These are phyloP conservation scores for Kalanchoe fedtschenkoi DNA, from an alignment of 164 flowering plant genomes.

Conservation along the genomic window DNA sequence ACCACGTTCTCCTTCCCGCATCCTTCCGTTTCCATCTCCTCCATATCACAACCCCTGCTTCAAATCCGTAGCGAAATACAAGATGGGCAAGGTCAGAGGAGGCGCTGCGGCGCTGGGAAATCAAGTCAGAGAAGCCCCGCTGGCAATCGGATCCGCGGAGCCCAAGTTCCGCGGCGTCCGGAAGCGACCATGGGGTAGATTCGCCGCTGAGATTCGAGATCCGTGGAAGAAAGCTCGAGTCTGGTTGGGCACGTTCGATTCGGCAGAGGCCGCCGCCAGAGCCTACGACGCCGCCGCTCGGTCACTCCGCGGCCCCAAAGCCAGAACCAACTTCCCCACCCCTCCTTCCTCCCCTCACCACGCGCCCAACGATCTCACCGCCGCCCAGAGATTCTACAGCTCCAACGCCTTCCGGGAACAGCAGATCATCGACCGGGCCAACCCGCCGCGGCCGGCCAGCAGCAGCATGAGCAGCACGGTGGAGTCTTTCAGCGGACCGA, in stretches of 20 bases:
- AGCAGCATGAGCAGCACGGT: slow-evolving; percentile 76
- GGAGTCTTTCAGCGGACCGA: slow-evolving; percentile 67
- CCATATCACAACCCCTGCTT: too few relatives aligned
- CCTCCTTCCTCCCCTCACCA: slow-evolving; percentile 1
- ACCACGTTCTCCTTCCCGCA: background rate
- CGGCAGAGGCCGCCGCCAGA: slow-evolving; percentile 68
- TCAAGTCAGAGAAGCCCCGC: background rate
- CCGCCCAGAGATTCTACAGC: background rate
- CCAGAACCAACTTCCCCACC: slow-evolving; percentile 57
- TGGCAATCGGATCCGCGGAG: slow-evolving; percentile 15
- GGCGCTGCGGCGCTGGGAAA: background rate
- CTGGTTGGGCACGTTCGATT: slow-evolving; percentile 82
- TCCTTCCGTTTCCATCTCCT: too few relatives aligned
- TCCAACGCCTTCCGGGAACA: background rate
- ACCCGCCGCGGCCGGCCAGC: slow-evolving; percentile 42
- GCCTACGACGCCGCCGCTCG: slow-evolving; percentile 78
- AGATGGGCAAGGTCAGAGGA: background rate
- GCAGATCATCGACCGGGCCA: slow-evolving; percentile 8
- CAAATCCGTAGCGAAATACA: too few relatives aligned
- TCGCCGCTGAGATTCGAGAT: slow-evolving; percentile 78
- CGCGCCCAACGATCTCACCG: background rate
- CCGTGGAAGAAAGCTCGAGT: slow-evolving; percentile 72
- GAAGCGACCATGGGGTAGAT: slow-evolving; percentile 78
- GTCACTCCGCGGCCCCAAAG: slow-evolving; percentile 64
- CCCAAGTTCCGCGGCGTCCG: slow-evolving; percentile 57